These are phyloP conservation scores for Strobilomyces dryophilus DNA, from an alignment of 768 basidiomycete species.

Conservation along the genomic window DNA sequence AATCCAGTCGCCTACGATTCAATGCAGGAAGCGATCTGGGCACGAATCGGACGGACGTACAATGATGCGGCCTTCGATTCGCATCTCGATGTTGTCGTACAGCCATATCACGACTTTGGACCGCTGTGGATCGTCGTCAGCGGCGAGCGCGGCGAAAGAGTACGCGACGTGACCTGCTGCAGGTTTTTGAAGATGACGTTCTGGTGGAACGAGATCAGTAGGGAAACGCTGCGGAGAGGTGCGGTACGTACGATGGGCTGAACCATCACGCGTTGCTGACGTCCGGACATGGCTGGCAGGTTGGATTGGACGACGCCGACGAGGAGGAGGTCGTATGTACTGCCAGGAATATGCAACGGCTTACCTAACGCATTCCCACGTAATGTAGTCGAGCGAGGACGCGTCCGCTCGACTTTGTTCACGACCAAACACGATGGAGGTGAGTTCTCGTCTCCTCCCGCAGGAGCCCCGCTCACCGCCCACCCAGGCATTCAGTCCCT, in stretches of 20 bases:
- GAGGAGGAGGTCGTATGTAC: conserved; percentile 7
- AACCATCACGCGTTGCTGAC: conserved; percentile 97
- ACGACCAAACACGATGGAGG: conserved; percentile 29
- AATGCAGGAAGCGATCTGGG: conserved; percentile 34
- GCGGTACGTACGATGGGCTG: conserved; percentile 87
- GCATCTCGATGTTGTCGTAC: conserved; percentile 95
- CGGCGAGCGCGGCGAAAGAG: conserved; percentile 1
- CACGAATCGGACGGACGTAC: conserved; percentile 50
- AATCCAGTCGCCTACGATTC: conserved; percentile 36
- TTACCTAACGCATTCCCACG: conserved; percentile 27
- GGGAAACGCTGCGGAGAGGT: background rate
- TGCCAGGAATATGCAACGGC: background rate
- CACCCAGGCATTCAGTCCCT: conserved; percentile 60
- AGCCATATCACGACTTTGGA: conserved; percentile 89
- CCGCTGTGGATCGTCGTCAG: conserved; percentile 46
- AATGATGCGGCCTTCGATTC: conserved; percentile 93
- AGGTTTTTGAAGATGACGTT: conserved; percentile 99
- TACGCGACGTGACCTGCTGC: conserved; percentile 57
- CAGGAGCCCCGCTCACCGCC: conserved; percentile 5
- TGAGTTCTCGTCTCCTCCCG: background rate
- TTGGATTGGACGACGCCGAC: conserved; percentile 1
- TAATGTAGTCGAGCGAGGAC: conserved; percentile 8
- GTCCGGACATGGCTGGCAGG: conserved; percentile 71
- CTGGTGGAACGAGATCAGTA: conserved; percentile 36
- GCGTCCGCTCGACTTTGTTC: conserved; percentile 12